These are phyloP conservation scores for Rhodomyrtus psidioides DNA, from an alignment of 441 rosid species.

Conservation along the genomic window DNA sequence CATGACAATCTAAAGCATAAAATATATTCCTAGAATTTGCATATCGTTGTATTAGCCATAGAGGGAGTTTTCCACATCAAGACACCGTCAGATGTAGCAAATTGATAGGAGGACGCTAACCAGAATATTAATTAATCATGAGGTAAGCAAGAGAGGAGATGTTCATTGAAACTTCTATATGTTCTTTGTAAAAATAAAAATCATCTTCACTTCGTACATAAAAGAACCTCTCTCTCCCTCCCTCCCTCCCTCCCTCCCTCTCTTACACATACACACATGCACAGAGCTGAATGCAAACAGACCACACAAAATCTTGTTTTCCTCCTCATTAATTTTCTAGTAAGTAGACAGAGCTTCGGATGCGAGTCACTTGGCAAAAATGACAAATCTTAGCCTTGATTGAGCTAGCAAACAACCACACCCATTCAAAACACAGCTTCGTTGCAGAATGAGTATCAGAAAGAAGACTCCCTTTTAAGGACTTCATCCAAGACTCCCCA, in stretches of 20 bases:
- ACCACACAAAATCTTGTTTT: neutral
- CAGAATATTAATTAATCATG: neutral
- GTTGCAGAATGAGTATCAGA: neutral
- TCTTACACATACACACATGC: fast-evolving
- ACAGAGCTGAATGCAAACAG: neutral
- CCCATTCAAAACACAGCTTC: neutral
- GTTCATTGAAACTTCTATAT: neutral
- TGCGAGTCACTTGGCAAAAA: neutral
- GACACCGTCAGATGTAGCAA: neutral
- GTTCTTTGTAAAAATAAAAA: neutral
- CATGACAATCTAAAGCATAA: neutral
- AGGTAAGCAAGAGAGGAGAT: neutral
- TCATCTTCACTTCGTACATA: neutral
- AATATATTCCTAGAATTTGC: neutral
- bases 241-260: neutral
- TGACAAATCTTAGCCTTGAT: neutral
- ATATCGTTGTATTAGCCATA: neutral
- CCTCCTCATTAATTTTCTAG: neutral
- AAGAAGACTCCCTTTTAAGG: neutral
- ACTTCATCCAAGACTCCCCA: neutral
- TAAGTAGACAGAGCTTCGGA: neutral
- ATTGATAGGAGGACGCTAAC: neutral
- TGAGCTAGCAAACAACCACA: neutral
- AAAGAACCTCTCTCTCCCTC: neutral
- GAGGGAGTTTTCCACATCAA: neutral